phyloP scores from a whole-genome alignment of 305 asterid genomes.

The Solanum hybrid region DNA sequence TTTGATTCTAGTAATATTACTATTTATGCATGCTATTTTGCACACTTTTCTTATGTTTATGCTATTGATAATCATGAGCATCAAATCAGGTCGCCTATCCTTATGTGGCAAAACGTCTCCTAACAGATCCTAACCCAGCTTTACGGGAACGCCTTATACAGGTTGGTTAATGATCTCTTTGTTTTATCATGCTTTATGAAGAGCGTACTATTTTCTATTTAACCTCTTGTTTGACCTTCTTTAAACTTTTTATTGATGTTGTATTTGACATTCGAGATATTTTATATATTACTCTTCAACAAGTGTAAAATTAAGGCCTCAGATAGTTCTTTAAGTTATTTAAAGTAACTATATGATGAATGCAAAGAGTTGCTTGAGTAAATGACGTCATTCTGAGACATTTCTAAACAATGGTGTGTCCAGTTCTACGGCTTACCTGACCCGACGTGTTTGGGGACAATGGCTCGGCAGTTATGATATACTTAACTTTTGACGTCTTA shows the following conservation, averaged over 20 bases:
- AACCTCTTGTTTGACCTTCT: neutral
- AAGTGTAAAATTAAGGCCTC: neutral
- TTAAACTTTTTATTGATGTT: neutral
- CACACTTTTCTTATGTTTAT: conserved; percentile 7
- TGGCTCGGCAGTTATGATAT: neutral
- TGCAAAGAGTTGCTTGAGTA: neutral
- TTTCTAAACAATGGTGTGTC: neutral
- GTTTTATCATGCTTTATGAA: neutral
- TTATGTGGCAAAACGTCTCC: conserved; percentile 91
- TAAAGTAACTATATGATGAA: neutral
- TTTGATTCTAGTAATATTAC: neutral
- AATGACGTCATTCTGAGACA: neutral
- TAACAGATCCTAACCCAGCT: conserved; percentile 98
- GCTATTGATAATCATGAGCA: conserved; percentile 12
- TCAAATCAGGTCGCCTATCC: conserved; percentile 91
- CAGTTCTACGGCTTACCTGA: neutral
- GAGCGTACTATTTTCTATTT: neutral
- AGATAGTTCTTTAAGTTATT: neutral
- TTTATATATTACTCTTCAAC: neutral
- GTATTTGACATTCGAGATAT: neutral
- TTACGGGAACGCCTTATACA: conserved; percentile 93
- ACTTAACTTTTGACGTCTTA: neutral
- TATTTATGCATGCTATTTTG: neutral
- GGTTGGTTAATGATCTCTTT: conserved; percentile 34
- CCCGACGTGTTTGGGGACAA: neutral